A percentile compares a stretch with the other conserved stretches of the same genome.
These are phyloP conservation scores for Malus sylvestris DNA, from an alignment of 306 rosid species.

Conservation along the genomic window DNA sequence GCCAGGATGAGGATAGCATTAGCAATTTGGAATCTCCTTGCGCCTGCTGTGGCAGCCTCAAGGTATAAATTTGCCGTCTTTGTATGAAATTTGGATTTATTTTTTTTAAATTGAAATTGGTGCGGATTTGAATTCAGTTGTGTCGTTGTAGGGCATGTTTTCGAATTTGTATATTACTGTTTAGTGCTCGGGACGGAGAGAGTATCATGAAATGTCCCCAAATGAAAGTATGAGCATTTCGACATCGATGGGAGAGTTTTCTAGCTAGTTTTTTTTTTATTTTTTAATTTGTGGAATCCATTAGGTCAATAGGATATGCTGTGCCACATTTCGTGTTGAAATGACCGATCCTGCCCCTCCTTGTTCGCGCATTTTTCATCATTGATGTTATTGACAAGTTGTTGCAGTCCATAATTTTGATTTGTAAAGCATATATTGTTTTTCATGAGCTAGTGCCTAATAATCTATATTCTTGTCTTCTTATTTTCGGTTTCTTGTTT, in stretches of 20 bases:
- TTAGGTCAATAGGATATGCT: background rate
- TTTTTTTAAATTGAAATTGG: background rate
- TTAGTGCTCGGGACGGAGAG: background rate
- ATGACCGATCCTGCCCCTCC: background rate
- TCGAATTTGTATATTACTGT: background rate
- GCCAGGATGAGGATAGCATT: slow-evolving; percentile 82
- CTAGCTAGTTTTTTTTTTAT: background rate
- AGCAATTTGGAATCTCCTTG: slow-evolving; percentile 82
- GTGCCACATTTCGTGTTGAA: background rate
- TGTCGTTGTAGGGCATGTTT: background rate
- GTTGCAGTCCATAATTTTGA: background rate
- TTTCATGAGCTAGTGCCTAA: background rate
- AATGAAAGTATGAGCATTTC: background rate
- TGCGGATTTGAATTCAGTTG: background rate
- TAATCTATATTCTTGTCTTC: background rate
- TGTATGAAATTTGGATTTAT: background rate
- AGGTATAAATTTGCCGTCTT: slow-evolving; percentile 35
- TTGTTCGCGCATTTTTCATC: background rate
- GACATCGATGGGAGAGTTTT: background rate
- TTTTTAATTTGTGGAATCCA: background rate
- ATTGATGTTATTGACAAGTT: background rate
- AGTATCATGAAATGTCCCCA: background rate
- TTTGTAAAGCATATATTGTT: background rate
- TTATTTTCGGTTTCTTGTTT: background rate
- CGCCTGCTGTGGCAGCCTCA: slow-evolving; percentile 89